phyloP scores from a whole-genome alignment of 345 rosid genomes.

The Eucalyptus globulus region DNA sequence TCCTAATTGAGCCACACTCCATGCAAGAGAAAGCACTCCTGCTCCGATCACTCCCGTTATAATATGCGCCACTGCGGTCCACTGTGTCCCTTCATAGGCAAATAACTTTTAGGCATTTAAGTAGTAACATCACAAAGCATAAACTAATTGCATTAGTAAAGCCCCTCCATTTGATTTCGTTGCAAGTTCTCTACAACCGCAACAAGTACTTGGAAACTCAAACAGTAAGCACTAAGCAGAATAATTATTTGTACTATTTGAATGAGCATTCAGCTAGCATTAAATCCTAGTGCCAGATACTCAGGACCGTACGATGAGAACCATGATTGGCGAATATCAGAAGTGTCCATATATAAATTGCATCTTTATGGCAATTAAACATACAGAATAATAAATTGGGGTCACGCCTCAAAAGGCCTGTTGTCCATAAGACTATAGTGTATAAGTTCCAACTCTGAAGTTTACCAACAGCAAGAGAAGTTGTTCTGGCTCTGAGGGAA shows the following conservation, averaged over 20 bases:
- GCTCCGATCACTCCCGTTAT: slow-evolving; percentile 81
- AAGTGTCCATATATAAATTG: not conserved
- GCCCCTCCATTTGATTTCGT: not conserved
- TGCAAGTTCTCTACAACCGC: not conserved
- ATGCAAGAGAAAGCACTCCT: slow-evolving; percentile 70
- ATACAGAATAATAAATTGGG: not conserved
- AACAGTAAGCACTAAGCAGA: not conserved
- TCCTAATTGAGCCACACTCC: slow-evolving; percentile 61
- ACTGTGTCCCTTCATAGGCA: not conserved
- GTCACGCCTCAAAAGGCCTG: not conserved
- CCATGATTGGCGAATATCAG: not conserved
- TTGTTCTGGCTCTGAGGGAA: not conserved
- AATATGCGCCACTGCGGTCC: slow-evolving; percentile 48
- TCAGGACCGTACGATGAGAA: not conserved
- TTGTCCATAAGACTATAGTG: not conserved
- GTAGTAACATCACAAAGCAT: not conserved
- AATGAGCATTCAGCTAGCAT: not conserved
- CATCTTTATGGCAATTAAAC: not conserved
- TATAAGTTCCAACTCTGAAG: not conserved
- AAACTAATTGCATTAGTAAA: not conserved
- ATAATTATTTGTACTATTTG: not conserved
- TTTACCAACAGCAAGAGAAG: not conserved
- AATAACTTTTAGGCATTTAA: not conserved
- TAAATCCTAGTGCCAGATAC: not conserved
- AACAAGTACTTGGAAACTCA: not conserved